These are phyloP conservation scores for Brassica napus DNA, from an alignment of 345 rosid species.

Conservation along the genomic window DNA sequence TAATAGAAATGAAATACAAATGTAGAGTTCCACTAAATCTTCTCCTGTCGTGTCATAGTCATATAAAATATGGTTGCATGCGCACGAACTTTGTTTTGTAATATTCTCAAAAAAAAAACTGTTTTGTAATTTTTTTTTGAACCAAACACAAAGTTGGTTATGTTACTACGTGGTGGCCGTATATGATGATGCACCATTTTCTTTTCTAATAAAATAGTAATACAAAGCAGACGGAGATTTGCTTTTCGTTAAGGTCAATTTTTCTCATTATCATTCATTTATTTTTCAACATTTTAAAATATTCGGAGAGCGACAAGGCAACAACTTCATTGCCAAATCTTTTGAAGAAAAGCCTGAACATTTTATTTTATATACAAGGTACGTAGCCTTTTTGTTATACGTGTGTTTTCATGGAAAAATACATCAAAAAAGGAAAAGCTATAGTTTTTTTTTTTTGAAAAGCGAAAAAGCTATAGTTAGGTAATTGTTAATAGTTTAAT, in stretches of 20 bases:
- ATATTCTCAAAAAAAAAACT: not conserved
- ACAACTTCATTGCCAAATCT: slow-evolving; percentile 32
- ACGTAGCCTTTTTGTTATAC: not conserved
- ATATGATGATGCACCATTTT: slow-evolving; percentile 8
- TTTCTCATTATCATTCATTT: slow-evolving; percentile 21
- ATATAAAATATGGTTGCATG: slow-evolving; percentile 8
- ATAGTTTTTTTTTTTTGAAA: not conserved
- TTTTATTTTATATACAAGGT: not conserved
- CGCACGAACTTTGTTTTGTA: not conserved
- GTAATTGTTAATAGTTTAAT: not conserved
- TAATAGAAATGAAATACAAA: not conserved
- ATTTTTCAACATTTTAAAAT: slow-evolving; percentile 20
- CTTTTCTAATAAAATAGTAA: not conserved
- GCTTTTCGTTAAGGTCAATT: slow-evolving; percentile 40
- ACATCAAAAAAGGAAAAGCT: not conserved
- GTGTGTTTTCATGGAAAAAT: not conserved
- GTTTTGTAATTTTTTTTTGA: not conserved
- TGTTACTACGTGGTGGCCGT: slow-evolving; percentile 34
- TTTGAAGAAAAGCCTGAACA: not conserved
- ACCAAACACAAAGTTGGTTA: slow-evolving; percentile 7
- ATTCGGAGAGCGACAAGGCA: slow-evolving; percentile 24
- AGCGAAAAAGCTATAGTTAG: not conserved
- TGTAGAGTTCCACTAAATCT: slow-evolving; percentile 8
- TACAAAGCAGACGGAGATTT: slow-evolving; percentile 22
- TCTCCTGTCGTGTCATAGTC: not conserved